Percentiles rank a stretch among this genome's conserved stretches.
Conservation (phyloP, 2,329 filamentous ascomycete genomes). For the Capronia epimyces region DNA sequence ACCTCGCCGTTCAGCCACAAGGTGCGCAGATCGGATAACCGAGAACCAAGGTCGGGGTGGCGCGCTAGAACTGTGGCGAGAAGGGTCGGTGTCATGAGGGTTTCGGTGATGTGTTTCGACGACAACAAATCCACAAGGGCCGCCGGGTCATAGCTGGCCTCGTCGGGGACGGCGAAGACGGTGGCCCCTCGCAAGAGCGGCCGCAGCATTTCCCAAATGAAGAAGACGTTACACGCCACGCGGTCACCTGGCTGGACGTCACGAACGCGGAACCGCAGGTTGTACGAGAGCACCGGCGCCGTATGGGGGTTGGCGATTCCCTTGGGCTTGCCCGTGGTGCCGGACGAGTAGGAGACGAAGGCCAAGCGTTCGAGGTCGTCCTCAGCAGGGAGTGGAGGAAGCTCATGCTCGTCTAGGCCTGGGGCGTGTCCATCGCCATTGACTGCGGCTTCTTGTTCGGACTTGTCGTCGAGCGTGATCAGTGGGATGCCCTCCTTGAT, state of each 20-base stretch:
- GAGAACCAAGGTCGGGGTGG: slow-evolving; percentile 59
- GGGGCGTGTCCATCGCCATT: slow-evolving; percentile 13
- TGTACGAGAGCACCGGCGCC: slow-evolving; percentile 67
- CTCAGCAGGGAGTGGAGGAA: slow-evolving; percentile 52
- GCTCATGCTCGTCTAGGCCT: slow-evolving; percentile 42
- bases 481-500: slow-evolving; percentile 60
- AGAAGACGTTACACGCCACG: slow-evolving; percentile 84
- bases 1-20: slow-evolving; percentile 81
- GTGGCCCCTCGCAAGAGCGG: slow-evolving; percentile 71
- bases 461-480: slow-evolving; percentile 51
- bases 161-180: slow-evolving; percentile 68
- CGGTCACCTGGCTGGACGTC: slow-evolving; percentile 67
- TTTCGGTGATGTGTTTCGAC: slow-evolving; percentile 65
- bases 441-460: slow-evolving; percentile 28
- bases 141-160: slow-evolving; percentile 70
- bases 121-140: slow-evolving; percentile 66
- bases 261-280: slow-evolving; percentile 64
- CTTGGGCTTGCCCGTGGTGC: slow-evolving; percentile 73
- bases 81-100: slow-evolving; percentile 76
- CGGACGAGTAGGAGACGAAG: slow-evolving; percentile 77
- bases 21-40: slow-evolving; percentile 61
- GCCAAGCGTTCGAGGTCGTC: slow-evolving; percentile 67
- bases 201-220: slow-evolving; percentile 77
- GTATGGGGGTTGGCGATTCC: slow-evolving; percentile 74
- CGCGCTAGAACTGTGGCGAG: slow-evolving; percentile 67